phyloP scores from a whole-genome alignment of 2,329 filamentous ascomycete species.

The Beauveria pseudobassiana region DNA sequence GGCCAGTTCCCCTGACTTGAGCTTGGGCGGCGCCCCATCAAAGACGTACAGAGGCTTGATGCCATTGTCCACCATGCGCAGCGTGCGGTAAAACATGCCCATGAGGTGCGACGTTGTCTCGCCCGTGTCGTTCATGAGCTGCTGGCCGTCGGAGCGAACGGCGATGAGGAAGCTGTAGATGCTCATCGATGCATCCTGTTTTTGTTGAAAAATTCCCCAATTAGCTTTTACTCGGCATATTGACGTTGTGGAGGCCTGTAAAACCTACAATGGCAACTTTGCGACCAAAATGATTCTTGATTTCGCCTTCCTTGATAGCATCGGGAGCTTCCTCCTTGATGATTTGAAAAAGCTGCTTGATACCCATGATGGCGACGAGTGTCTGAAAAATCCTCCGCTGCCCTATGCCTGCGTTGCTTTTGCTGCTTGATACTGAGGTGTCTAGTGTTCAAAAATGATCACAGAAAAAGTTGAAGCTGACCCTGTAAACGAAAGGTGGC shows the following conservation, averaged over 20 bases:
- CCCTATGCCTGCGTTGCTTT: neutral
- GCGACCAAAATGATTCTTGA: conserved; percentile 97
- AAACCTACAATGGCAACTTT: conserved; percentile 88
- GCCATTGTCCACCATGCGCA: conserved; percentile 96
- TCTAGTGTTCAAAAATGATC: neutral
- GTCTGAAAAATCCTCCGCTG: neutral
- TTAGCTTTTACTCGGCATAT: neutral
- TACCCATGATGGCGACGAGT: conserved; percentile 42
- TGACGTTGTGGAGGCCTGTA: neutral
- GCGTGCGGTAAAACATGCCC: conserved; percentile 98
- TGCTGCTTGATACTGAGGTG: neutral
- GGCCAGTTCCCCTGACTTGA: conserved; percentile 94
- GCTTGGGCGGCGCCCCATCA: conserved; percentile 90
- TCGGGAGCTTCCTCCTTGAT: conserved; percentile 92
- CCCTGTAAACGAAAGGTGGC: neutral
- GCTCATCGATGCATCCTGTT: conserved; percentile 69
- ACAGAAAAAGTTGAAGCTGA: neutral
- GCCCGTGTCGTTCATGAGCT: conserved; percentile 89
- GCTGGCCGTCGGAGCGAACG: conserved; percentile 91
- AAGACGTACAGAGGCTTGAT: conserved; percentile 99
- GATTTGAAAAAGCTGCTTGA: conserved; percentile 69
- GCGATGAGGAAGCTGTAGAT: conserved; percentile 98
- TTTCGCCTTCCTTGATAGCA: conserved; percentile 91
- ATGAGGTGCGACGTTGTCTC: conserved; percentile 97
- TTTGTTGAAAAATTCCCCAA: neutral